Evolutionary conservation across 2,329 filamentous ascomycete species (phyloP).

Genomic region (Fusarium penzigii): DNA sequence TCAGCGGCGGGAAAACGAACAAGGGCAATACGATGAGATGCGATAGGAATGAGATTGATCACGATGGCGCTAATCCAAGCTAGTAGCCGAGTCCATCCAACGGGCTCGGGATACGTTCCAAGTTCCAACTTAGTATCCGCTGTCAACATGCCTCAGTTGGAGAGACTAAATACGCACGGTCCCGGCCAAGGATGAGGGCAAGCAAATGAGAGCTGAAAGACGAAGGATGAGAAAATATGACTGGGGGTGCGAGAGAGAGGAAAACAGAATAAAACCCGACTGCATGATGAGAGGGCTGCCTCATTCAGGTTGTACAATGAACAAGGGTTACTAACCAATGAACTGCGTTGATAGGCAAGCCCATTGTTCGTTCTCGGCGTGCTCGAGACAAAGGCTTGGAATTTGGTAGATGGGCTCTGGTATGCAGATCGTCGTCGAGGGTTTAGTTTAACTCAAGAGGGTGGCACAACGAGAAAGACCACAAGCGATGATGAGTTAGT

Average conservation of each 20-base stretch:
- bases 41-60: no score
- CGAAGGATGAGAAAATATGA: no score
- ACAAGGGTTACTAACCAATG: not conserved
- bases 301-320: not conserved
- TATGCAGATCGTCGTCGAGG: not conserved
- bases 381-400: not conserved
- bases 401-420: not conserved
- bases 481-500: not conserved
- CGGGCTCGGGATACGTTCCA: not conserved
- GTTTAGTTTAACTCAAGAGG: not conserved
- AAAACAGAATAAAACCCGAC: no score
- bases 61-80: not conserved
- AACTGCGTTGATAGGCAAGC: not conserved
- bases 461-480: not conserved
- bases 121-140: not conserved
- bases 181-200: no score
- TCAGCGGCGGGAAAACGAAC: no score
- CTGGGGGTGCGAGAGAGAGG: no score
- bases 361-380: not conserved
- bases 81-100: not conserved
- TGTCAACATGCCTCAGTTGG: no score
- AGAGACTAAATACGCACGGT: no score
- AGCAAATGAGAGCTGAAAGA: no score
- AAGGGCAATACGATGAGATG: no score
- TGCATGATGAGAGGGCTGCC: not conserved